A percentile compares a stretch with the other conserved stretches of the same genome.
These are phyloP conservation scores for Funneliformis caledonium DNA, from an alignment of 371 early-diverging fungal species.

Conservation along the genomic window DNA sequence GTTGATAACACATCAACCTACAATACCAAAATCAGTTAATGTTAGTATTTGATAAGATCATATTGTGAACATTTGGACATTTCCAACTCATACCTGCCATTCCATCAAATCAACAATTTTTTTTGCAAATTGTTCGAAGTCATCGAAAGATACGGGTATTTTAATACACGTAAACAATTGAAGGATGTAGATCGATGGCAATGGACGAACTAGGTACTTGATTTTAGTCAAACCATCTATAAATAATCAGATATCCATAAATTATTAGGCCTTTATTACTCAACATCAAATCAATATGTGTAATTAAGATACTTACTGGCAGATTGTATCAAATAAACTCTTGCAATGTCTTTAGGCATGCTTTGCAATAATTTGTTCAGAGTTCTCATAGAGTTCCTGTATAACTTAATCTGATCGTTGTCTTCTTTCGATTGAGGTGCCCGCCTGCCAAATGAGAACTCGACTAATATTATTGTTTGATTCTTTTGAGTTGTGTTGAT, in stretches of 20 bases:
- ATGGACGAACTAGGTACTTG: neutral
- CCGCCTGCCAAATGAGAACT: constrained; percentile 1
- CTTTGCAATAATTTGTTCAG: constrained; percentile 17
- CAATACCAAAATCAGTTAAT: neutral
- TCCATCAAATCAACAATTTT: neutral
- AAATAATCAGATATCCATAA: neutral
- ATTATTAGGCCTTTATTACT: neutral
- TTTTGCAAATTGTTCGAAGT: constrained; percentile 5
- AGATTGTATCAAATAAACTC: constrained; percentile 11
- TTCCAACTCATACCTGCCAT: constrained; percentile 13
- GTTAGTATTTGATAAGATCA: neutral
- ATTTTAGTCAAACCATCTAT: constrained; percentile 13
- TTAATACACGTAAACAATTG: neutral
- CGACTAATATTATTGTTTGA: neutral
- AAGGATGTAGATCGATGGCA: constrained; percentile 9
- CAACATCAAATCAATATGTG: constrained; percentile 4
- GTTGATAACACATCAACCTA: neutral
- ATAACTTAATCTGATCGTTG: neutral
- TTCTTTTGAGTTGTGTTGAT: constrained; percentile 3
- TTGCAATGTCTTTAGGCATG: neutral
- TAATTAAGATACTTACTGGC: constrained; percentile 1
- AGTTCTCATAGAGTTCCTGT: neutral
- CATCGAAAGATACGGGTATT: constrained; percentile 21
- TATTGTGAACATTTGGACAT: neutral
- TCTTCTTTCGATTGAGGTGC: neutral